These are phyloP conservation scores for Boletus reticulatus DNA, from an alignment of 768 basidiomycete species.

Conservation along the genomic window DNA sequence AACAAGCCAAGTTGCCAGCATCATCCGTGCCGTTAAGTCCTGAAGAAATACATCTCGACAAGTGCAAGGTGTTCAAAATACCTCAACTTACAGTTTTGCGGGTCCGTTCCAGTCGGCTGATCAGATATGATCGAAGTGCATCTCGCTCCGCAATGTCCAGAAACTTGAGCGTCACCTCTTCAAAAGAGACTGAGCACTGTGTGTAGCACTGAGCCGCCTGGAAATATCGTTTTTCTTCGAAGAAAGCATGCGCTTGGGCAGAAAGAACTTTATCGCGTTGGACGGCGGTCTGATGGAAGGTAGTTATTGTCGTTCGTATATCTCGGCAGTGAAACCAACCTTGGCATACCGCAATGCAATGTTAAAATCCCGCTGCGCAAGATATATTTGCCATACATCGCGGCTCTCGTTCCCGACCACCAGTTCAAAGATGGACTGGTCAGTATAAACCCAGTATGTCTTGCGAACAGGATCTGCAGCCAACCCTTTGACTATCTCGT, in stretches of 20 bases:
- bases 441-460: constrained; percentile 94
- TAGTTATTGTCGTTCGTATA: neutral
- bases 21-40: constrained; percentile 94
- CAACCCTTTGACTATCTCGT: constrained; percentile 70
- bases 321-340: constrained; percentile 39
- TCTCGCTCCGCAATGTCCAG: constrained; percentile 89
- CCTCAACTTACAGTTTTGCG: constrained; percentile 65
- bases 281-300: constrained; percentile 61
- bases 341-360: constrained; percentile 78
- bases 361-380: constrained; percentile 77
- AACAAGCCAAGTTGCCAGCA: constrained; percentile 97
- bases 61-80: neutral
- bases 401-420: constrained; percentile 85
- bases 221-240: constrained; percentile 78
- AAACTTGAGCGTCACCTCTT: constrained; percentile 89
- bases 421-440: constrained; percentile 85
- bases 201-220: constrained; percentile 92
- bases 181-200: constrained; percentile 83
- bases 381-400: constrained; percentile 91
- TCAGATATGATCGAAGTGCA: constrained; percentile 85
- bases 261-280: constrained; percentile 85
- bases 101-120: constrained; percentile 82
- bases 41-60: constrained; percentile 29
- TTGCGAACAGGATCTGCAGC: constrained; percentile 81
- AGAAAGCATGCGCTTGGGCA: constrained; percentile 78